A percentile compares a stretch with the other conserved stretches of the same genome.
phyloP scores from a whole-genome alignment of 176 grass and related monocot genomes.

The Guadua angustifolia region DNA sequence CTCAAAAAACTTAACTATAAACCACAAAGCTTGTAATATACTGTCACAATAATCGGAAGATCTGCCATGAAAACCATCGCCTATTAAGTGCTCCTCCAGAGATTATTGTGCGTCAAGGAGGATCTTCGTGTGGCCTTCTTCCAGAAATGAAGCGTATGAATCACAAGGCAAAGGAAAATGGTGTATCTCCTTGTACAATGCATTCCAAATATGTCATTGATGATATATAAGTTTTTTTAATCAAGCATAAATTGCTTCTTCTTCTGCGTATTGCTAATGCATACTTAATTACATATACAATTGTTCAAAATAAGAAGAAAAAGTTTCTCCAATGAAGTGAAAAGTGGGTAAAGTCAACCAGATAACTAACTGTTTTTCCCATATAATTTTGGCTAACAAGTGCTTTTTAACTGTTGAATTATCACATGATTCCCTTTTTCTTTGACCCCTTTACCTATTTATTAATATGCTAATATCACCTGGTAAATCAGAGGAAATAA shows the following conservation, averaged over 20 bases:
- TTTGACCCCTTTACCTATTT: not conserved
- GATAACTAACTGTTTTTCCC: not conserved
- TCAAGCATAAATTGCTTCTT: not conserved
- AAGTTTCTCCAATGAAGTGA: not conserved
- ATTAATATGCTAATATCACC: not conserved
- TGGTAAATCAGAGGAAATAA: not conserved
- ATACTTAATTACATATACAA: not conserved
- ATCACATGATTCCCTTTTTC: not conserved
- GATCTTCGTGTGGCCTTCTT: no score
- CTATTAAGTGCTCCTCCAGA: no score
- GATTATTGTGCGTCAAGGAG: no score
- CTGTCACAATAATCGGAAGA: no score
- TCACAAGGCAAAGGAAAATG: slow-evolving; percentile 32
- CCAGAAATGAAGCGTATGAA: slow-evolving; percentile 4
- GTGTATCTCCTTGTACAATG: not conserved
- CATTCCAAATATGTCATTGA: not conserved
- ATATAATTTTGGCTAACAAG: not conserved
- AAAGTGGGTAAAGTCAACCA: not conserved
- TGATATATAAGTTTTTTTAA: not conserved
- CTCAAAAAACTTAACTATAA: no score
- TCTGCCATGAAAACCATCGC: no score
- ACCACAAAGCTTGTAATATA: no score
- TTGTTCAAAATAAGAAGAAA: not conserved
- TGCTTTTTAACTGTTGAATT: not conserved
- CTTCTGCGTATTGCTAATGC: not conserved